A percentile compares a stretch with the other conserved stretches of the same genome.
Evolutionary conservation across 257 asterid genomes (phyloP).

Genomic region (Nicotiana attenuata): DNA sequence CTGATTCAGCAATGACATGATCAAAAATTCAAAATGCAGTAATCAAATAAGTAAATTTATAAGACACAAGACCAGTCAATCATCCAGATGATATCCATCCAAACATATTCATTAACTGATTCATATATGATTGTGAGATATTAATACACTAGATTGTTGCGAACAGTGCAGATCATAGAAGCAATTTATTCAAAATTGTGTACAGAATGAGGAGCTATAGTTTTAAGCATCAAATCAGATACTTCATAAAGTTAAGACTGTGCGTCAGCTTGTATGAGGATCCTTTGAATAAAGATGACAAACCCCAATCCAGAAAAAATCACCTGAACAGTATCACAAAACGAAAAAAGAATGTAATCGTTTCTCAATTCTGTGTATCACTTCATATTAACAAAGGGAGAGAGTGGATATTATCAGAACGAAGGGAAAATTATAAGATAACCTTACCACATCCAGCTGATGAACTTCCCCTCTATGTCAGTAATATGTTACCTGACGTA

Average conservation of each 20-base stretch:
- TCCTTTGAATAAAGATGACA: not conserved
- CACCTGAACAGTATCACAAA: not conserved
- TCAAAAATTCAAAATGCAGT: not conserved
- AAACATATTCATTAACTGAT: not conserved
- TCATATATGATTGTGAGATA: not conserved
- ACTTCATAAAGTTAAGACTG: not conserved
- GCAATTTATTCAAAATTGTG: not conserved
- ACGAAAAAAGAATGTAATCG: not conserved
- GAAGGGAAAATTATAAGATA: no score
- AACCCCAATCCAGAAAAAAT: not conserved
- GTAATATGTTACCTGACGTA: conserved; percentile 25
- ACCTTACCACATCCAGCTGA: not conserved
- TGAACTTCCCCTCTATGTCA: conserved; percentile 7
- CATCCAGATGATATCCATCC: not conserved
- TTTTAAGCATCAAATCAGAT: not conserved
- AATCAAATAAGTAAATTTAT: not conserved
- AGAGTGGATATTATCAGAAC: no score
- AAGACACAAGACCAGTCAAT: not conserved
- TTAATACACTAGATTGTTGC: not conserved
- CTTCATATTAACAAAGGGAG: not conserved
- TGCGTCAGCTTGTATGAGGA: not conserved
- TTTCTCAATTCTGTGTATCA: not conserved
- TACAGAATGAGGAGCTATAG: not conserved
- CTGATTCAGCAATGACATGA: not conserved
- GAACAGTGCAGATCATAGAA: not conserved